phyloP scores from a whole-genome alignment of 352 stramenopile species.

The Globisporangium solare region DNA sequence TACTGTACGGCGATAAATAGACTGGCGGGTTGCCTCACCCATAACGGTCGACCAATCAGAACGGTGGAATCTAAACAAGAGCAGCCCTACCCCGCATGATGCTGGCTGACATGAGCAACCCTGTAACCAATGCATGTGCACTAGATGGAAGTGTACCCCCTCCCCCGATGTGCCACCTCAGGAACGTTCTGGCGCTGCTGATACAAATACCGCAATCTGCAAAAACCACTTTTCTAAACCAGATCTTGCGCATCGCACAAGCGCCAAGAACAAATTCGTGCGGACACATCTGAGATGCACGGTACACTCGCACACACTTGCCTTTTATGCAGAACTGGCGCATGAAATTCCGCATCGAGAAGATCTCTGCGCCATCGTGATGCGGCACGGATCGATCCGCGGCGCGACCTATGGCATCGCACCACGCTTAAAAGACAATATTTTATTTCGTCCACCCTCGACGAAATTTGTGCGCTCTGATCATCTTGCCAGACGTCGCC shows the following conservation, averaged over 20 bases:
- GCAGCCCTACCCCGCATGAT: neutral
- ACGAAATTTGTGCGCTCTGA: neutral
- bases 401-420: neutral
- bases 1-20: neutral
- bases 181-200: conserved; percentile 5
- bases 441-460: too few species aligned
- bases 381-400: neutral
- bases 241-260: neutral
- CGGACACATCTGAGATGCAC: conserved; percentile 1
- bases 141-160: neutral
- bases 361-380: neutral
- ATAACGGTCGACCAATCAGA: neutral
- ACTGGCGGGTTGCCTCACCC: neutral
- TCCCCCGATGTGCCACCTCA: neutral
- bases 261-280: neutral
- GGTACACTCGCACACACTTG: neutral
- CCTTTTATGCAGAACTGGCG: too few species aligned
- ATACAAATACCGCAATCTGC: neutral
- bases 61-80: neutral
- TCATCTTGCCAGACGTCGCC: neutral
- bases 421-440: too few species aligned
- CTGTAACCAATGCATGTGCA: neutral
- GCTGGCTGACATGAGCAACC: neutral
- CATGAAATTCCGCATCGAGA: too few species aligned
- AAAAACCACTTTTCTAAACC: neutral